Percentiles rank a stretch among this genome's conserved stretches.
Conservation (phyloP, 2,329 filamentous ascomycete species). For the Plectosphaerella sp. region DNA sequence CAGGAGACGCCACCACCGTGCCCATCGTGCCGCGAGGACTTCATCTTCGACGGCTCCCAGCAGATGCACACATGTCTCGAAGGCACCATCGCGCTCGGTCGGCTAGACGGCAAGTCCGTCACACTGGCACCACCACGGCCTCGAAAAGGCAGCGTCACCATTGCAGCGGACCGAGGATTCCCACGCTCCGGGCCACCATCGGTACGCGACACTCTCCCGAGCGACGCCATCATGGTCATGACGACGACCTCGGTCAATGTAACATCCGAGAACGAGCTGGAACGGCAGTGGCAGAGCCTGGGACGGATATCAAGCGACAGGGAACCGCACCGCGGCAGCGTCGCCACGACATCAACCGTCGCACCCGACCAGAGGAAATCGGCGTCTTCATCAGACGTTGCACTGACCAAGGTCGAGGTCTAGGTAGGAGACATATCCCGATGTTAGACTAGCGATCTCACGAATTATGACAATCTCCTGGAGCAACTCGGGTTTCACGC, state of each 20-base stretch:
- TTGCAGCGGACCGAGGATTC: neutral
- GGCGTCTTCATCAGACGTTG: neutral
- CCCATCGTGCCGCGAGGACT: neutral
- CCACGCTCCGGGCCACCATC: neutral
- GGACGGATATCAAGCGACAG: neutral
- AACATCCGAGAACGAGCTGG: neutral
- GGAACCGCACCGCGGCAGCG: neutral
- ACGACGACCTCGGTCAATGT: conserved; percentile 1
- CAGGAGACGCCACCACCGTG: neutral
- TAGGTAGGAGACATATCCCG: neutral
- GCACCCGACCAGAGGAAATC: neutral
- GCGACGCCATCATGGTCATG: conserved; percentile 1
- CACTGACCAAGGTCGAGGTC: conserved; percentile 1
- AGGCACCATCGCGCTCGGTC: neutral
- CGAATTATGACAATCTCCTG: too few relatives aligned
- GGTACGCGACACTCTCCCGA: neutral
- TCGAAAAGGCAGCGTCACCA: neutral
- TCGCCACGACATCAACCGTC: neutral
- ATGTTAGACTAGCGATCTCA: too few relatives aligned
- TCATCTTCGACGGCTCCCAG: conserved; percentile 2
- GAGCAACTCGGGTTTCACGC: too few relatives aligned
- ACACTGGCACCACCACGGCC: neutral
- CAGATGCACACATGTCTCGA: neutral
- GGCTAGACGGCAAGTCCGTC: neutral
- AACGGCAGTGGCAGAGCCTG: conserved; percentile 1